These are phyloP conservation scores for Candida sp. DNA, from an alignment of 1,139 yeast genomes.

Conservation along the genomic window DNA sequence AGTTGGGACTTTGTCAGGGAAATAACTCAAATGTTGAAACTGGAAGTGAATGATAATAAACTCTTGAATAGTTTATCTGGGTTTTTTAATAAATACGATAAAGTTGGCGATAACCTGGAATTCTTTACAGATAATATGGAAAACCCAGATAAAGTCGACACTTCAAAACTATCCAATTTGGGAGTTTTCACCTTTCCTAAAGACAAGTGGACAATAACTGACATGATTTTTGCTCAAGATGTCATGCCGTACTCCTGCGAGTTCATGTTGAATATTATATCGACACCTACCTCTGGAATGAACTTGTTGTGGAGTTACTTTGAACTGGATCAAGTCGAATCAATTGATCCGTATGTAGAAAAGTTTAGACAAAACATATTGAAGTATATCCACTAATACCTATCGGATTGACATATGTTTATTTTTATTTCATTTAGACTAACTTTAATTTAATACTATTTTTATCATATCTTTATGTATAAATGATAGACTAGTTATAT, in stretches of 20 bases:
- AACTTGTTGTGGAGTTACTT: constrained; percentile 31
- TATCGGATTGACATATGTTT: no score
- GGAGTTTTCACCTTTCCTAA: constrained; percentile 26
- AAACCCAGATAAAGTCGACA: constrained; percentile 25
- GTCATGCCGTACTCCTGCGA: constrained; percentile 34
- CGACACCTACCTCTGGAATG: constrained; percentile 33
- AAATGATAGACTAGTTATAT: no score
- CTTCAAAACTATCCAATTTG: constrained; percentile 37
- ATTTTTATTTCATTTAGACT: no score
- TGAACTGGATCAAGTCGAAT: constrained; percentile 16
- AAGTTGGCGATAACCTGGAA: constrained; percentile 14
- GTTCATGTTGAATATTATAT: constrained; percentile 29
- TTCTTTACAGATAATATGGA: constrained; percentile 22
- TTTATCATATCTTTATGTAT: no score
- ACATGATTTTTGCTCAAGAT: constrained; percentile 38
- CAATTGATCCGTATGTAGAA: constrained; percentile 20
- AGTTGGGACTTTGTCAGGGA: constrained; percentile 32
- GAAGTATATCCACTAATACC: constrained; percentile 6
- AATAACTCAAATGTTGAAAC: constrained; percentile 17
- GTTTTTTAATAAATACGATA: constrained; percentile 17
- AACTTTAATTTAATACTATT: no score
- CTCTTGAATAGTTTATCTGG: constrained; percentile 21
- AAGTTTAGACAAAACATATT: constrained; percentile 19
- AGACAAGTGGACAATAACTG: constrained; percentile 21
- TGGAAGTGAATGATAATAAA: constrained; percentile 17